These are phyloP conservation scores for Phytophthora ramorum DNA, from an alignment of 352 stramenopile species.

Conservation along the genomic window DNA sequence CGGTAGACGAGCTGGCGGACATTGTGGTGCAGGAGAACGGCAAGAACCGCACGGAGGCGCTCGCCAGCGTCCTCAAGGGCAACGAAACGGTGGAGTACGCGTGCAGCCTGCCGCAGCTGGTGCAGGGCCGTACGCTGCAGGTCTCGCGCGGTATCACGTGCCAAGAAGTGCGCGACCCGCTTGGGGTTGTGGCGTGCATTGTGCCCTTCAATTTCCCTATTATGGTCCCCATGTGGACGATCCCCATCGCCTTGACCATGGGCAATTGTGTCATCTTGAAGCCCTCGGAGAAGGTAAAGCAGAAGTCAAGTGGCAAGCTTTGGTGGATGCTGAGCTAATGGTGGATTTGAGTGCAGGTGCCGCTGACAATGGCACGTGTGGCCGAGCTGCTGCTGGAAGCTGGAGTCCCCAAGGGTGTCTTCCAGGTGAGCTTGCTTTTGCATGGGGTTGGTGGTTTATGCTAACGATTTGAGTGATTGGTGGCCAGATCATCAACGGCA, in stretches of 20 bases:
- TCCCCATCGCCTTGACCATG: conserved; percentile 96
- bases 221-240: conserved; percentile 98
- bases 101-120: conserved; percentile 92
- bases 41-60: conserved; percentile 98
- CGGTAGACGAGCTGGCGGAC: conserved; percentile 87
- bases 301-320: neutral
- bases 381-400: conserved; percentile 91
- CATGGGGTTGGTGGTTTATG: too few relatives aligned
- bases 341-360: conserved; percentile 50
- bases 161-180: conserved; percentile 91
- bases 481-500: conserved; percentile 94
- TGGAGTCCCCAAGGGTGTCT: conserved; percentile 94
- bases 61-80: conserved; percentile 97
- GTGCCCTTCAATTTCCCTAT: conserved; percentile 98
- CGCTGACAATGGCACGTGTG: conserved; percentile 93
- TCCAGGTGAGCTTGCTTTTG: conserved; percentile 65
- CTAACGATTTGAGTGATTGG: neutral
- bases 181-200: conserved; percentile 94
- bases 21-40: conserved; percentile 96
- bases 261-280: conserved; percentile 98
- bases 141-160: conserved; percentile 94
- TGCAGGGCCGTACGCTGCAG: conserved; percentile 89
- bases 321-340: neutral
- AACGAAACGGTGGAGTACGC: conserved; percentile 99
- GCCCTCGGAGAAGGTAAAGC: conserved; percentile 94